Evolutionary conservation across 169 alveolate species (phyloP).

Genomic region (Eimeria maxima): DNA sequence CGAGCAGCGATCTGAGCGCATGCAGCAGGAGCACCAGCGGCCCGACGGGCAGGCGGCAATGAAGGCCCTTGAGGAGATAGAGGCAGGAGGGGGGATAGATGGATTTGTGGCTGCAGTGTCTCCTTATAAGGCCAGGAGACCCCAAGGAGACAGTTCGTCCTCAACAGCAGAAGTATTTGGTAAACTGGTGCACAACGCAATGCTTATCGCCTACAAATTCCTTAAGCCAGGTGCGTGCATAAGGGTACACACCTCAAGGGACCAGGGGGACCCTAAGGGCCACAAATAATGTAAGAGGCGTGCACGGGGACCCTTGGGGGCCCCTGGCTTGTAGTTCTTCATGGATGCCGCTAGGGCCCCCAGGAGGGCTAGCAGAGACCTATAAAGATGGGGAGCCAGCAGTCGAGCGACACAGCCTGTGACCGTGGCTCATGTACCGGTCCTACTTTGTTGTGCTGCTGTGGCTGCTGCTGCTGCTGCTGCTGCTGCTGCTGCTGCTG

Average conservation of each 20-base stretch:
- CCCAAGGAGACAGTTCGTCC: neutral
- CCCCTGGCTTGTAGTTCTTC: too few species aligned
- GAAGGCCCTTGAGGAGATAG: neutral
- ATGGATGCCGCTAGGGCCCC: too few species aligned
- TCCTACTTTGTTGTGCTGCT: neutral
- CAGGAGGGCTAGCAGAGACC: too few species aligned
- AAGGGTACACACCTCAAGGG: too few species aligned
- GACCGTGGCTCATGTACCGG: neutral
- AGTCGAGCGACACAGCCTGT: too few species aligned
- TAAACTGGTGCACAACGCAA: neutral
- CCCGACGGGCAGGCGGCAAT: neutral
- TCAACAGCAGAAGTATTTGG: neutral
- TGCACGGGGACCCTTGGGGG: too few species aligned
- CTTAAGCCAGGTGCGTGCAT: conserved; percentile 4
- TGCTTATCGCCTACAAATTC: conserved; percentile 2
- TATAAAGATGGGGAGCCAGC: too few species aligned
- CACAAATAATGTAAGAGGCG: too few species aligned
- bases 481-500: conserved; percentile 12
- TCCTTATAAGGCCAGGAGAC: neutral
- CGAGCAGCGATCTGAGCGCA: conserved; percentile 17
- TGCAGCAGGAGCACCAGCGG: conserved; percentile 12
- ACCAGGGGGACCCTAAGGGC: too few species aligned
- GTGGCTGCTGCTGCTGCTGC: conserved; percentile 4
- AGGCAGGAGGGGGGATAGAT: neutral
- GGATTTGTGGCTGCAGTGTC: conserved; percentile 21